Percentiles rank a stretch among this genome's conserved stretches.
Evolutionary conservation across 495 filamentous ascomycete species (phyloP).

Genomic region (Bombardia bombarda): DNA sequence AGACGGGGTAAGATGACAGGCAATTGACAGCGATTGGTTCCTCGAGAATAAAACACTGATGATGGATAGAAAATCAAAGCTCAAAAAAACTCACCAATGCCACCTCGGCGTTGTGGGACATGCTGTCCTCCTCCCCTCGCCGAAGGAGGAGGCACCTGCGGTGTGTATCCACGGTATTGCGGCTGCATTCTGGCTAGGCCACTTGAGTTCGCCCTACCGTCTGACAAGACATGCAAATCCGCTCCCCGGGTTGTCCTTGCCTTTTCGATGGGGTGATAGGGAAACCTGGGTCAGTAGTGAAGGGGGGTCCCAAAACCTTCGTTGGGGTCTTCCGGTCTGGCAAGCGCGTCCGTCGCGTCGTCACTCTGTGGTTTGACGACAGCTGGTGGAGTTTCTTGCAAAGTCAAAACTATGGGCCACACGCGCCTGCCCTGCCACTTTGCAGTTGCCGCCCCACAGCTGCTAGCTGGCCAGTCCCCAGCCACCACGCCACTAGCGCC

Average conservation of each 20-base stretch:
- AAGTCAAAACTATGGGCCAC: no score
- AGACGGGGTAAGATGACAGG: no score
- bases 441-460: no score
- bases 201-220: constrained; percentile 5
- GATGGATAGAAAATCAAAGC: background rate
- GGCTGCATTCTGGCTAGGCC: constrained; percentile 32
- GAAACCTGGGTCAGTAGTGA: background rate
- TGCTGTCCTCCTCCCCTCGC: constrained; percentile 19
- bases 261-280: background rate
- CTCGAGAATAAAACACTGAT: no score
- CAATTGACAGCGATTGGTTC: no score
- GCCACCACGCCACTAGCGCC: no score
- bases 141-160: constrained; percentile 29
- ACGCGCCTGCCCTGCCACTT: no score
- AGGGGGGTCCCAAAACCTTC: background rate
- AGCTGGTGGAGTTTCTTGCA: background rate
- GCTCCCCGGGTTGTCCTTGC: background rate
- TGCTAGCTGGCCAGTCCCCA: no score
- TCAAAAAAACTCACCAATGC: constrained; percentile 36
- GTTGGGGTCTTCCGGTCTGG: constrained; percentile 1
- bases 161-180: constrained; percentile 39
- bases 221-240: background rate
- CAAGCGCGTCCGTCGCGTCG: constrained; percentile 20
- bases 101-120: constrained; percentile 36
- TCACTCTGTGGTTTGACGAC: constrained; percentile 3